Percentiles rank a stretch among this genome's conserved stretches.
phyloP scores from a whole-genome alignment of 805 yeast species.

The Starmerella scarabaei region DNA sequence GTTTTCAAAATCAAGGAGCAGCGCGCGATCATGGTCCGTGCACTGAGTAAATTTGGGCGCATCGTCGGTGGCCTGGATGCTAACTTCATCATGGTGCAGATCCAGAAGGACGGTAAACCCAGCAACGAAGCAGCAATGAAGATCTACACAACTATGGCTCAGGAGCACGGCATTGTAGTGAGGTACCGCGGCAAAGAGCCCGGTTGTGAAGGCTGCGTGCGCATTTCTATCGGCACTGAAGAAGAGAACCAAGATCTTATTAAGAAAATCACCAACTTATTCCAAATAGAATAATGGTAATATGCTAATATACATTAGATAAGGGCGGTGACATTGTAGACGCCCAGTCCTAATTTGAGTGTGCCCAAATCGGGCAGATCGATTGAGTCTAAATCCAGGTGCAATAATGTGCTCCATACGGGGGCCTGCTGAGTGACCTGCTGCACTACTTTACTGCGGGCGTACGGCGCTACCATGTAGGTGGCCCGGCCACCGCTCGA shows the following conservation, averaged over 20 bases:
- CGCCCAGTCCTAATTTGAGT: conserved; percentile 8
- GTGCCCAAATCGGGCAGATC: background rate
- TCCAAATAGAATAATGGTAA: background rate
- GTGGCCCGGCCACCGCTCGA: conserved; percentile 4
- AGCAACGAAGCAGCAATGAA: conserved; percentile 51
- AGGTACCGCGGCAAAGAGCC: conserved; percentile 84
- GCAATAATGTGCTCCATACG: conserved; percentile 21
- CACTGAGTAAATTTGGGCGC: conserved; percentile 47
- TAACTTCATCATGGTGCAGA: conserved; percentile 66
- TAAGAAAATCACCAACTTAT: conserved; percentile 30
- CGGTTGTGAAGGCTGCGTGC: conserved; percentile 76
- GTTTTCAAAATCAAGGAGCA: conserved; percentile 42
- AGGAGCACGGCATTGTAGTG: conserved; percentile 62
- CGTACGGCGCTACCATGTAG: conserved; percentile 31
- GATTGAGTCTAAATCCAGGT: conserved; percentile 8
- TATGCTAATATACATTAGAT: background rate
- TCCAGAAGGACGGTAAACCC: conserved; percentile 51
- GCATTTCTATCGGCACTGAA: conserved; percentile 76
- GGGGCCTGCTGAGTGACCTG: background rate
- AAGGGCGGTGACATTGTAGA: conserved; percentile 7
- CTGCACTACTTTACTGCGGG: background rate
- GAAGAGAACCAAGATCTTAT: conserved; percentile 56
- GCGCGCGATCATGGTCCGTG: conserved; percentile 41
- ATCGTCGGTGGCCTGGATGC: conserved; percentile 79
- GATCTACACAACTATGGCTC: conserved; percentile 61